A percentile compares a stretch with the other conserved stretches of the same genome.
These are phyloP conservation scores for Vanderwaltozyma yarrowii DNA, from an alignment of 805 yeast species.

Conservation along the genomic window DNA sequence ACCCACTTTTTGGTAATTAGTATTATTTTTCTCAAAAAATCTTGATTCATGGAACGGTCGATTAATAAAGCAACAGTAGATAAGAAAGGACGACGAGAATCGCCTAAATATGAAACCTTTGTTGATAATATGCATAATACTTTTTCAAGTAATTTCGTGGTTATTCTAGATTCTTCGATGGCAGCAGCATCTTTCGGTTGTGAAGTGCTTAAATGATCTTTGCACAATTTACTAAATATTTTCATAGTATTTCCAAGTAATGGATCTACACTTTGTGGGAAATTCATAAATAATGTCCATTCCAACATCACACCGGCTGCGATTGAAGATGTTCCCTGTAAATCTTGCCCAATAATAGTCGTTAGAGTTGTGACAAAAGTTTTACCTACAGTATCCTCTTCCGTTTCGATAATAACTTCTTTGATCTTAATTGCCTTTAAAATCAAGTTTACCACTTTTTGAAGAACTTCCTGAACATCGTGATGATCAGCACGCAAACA, in stretches of 20 bases:
- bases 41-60: conserved; percentile 76
- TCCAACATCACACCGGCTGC: conserved; percentile 80
- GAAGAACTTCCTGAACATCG: conserved; percentile 78
- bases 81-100: conserved; percentile 81
- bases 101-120: conserved; percentile 82
- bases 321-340: conserved; percentile 59
- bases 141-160: conserved; percentile 65
- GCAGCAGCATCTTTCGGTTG: conserved; percentile 33
- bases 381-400: conserved; percentile 52
- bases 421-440: conserved; percentile 52
- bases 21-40: conserved; percentile 63
- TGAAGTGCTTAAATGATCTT: conserved; percentile 64
- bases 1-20: conserved; percentile 83
- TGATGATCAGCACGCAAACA: conserved; percentile 74
- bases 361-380: conserved; percentile 51
- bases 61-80: conserved; percentile 81
- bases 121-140: conserved; percentile 66
- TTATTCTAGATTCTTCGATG: conserved; percentile 68
- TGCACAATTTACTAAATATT: conserved; percentile 79
- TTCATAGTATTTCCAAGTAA: conserved; percentile 70
- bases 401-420: conserved; percentile 37
- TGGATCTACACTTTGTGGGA: conserved; percentile 66
- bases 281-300: conserved; percentile 69
- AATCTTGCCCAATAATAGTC: conserved; percentile 68
- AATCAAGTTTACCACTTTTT: conserved; percentile 60